Base-by-base conservation (phyloP, 805 yeast genomes). In the Pichia phayaonensis region DNA sequence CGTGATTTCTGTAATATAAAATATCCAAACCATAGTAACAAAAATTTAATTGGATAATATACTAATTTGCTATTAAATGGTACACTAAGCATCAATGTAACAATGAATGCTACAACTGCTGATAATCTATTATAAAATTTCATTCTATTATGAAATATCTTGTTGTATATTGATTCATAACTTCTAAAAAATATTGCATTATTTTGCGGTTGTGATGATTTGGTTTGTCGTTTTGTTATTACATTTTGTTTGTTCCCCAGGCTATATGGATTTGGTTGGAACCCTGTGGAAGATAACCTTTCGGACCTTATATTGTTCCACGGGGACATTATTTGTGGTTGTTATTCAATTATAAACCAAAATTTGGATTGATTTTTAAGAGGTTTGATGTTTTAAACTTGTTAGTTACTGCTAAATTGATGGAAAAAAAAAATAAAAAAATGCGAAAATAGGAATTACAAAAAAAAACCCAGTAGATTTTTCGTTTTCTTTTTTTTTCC, bases 61-160 rank as follows among this genome's bases (percentile, higher is more conserved):
- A 57, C 43, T 11, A 58, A 3, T 18, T 48, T 57, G 1, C 63
- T 52, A 5, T 58, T 50, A 42, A 54, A 61, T 4, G 63, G 60
- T 16, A 66, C 11, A 8, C 58, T 54, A 8, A 66, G 34, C 3
- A 61, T 2, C 11, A 60, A 1, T 0, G 65, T 45, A 18, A 61
- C 18, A 5, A 56, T 2, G 1, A 60, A 21, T 15, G 68, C 54
- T 20, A 62, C 16, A 1, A 63, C 6, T 1, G 59, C 51, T 8
- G 67, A 56, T 15, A 67, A 29, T 41, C 68, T 55, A 22, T 59
- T 56, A 50, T 59, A 66, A 52, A 57, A 68, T 42, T 51, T 55
- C 51, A 68, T 47, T 51, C 72, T 56, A 36, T 59, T 56, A 38
- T 50, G 44, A 40, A 55, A 54, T 10, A 63, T 62, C 43, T 57